Percentiles rank a stretch among this genome's conserved stretches.
These are phyloP conservation scores for Cladobotryum protrusum DNA, from an alignment of 2,329 filamentous ascomycete genomes.

Conservation along the genomic window DNA sequence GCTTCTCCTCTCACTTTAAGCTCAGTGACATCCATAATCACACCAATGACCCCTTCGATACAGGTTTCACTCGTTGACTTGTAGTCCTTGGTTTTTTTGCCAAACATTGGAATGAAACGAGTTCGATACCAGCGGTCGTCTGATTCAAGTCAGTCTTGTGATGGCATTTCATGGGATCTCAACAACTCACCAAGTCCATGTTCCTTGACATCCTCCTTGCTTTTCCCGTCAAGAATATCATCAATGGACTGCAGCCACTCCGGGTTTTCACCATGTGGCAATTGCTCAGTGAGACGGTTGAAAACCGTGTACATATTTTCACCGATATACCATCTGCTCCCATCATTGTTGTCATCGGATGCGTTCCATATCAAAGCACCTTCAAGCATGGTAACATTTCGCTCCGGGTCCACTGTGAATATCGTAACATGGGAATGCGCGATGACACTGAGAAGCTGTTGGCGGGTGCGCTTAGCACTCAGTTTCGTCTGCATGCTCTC, in stretches of 20 bases:
- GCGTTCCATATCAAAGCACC: constrained; percentile 56
- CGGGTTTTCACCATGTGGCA: constrained; percentile 37
- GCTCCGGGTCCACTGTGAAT: constrained; percentile 61
- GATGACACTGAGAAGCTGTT: constrained; percentile 67
- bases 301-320: constrained; percentile 61
- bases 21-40: constrained; percentile 76
- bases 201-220: constrained; percentile 57
- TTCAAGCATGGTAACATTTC: constrained; percentile 62
- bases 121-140: constrained; percentile 64
- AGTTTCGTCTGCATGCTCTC: constrained; percentile 65
- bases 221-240: constrained; percentile 56
- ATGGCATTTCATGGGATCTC: neutral
- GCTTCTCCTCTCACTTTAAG: constrained; percentile 59
- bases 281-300: constrained; percentile 38
- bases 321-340: constrained; percentile 49
- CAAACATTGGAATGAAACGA: constrained; percentile 60
- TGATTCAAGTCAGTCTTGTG: constrained; percentile 19
- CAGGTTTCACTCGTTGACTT: constrained; percentile 39
- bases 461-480: constrained; percentile 58
- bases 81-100: constrained; percentile 48
- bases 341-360: constrained; percentile 32
- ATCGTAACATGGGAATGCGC: constrained; percentile 69
- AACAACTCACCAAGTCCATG: constrained; percentile 44
- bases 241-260: constrained; percentile 54
- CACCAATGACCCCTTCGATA: constrained; percentile 67